Base-by-base conservation (phyloP, 257 asterid genomes). In the Leonotis leonurus region DNA sequence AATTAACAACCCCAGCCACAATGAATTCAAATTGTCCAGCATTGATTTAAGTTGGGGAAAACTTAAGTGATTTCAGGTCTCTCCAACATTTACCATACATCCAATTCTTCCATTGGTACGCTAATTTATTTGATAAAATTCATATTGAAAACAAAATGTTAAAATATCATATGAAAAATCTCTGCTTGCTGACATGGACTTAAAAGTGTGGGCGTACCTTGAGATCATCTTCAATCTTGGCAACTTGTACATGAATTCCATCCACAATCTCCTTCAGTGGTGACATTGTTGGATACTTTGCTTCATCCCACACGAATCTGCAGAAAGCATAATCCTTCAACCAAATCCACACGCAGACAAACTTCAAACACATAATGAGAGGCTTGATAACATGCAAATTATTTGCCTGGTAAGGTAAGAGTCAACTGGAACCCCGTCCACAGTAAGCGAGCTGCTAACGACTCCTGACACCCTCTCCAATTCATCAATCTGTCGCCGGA, bases 381-480 rank as follows among this genome's bases (percentile, higher is more conserved):
- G 51, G 35, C 33, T 27, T 40, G 51, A 57, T 8, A 59, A 57
- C 39, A 24, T 35, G 6, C 43, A 14, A 56, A 7, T 55, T 21
- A 33, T 67, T 56, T 70, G 78, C 96, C 95, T 81, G 48, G 98
- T 88, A 71, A 90, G 95, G 67, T 90, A 90, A 59, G 96, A 83
- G 74, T 88, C 98, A 45, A 88, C 98, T 69, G 98, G 98, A 53
- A 85, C 94, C 46, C 98, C 98, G 75, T 90, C 98, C 39, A 90
- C 98, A 3, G 95, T 85, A 36, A 90, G 96, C 39, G 95, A 85
- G 79, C 89, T 83, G 68, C 86, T 82, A 70, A 84, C 73, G 11
- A 80, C 88, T 2, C 95, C 96, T 0, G 98, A 80, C 39, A 75
- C 84, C 83, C 82, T 85, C 91, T 90, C 98, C 79, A 90, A 54